phyloP scores from a whole-genome alignment of 768 basidiomycete species.

The Suillus bovinus region DNA sequence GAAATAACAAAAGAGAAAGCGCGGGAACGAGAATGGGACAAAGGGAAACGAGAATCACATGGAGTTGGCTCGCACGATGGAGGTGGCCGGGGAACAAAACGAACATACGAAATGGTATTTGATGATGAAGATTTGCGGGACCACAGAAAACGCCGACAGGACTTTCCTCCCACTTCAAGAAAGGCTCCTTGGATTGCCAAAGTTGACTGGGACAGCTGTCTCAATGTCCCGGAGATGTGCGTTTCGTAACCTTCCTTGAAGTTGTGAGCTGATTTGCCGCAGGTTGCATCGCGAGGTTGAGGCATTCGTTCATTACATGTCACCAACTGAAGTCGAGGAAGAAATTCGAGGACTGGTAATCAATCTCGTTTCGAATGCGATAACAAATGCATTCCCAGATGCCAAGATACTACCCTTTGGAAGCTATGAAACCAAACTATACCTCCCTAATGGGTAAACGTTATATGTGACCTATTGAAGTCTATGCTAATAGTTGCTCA shows the following conservation, averaged over 20 bases:
- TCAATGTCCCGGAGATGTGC: slow-evolving; percentile 83
- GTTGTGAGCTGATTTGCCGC: slow-evolving; percentile 12
- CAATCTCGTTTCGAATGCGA: slow-evolving; percentile 62
- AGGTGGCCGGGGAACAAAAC: slow-evolving; percentile 34
- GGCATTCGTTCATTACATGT: slow-evolving; percentile 85
- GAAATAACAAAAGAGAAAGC: slow-evolving; percentile 22
- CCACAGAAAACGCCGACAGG: slow-evolving; percentile 49
- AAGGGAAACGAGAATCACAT: slow-evolving; percentile 32
- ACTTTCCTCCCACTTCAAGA: slow-evolving; percentile 50
- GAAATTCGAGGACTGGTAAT: slow-evolving; percentile 79
- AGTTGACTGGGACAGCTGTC: slow-evolving; percentile 72
- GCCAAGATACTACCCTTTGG: slow-evolving; percentile 87
- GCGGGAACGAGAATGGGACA: slow-evolving; percentile 42
- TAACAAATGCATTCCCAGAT: slow-evolving; percentile 70
- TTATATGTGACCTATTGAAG: background rate
- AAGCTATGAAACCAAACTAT: slow-evolving; percentile 90
- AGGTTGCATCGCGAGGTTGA: slow-evolving; percentile 88
- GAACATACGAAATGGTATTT: slow-evolving; percentile 45
- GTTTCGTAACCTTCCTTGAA: slow-evolving; percentile 30
- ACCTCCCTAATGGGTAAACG: slow-evolving; percentile 87
- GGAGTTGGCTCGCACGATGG: slow-evolving; percentile 23
- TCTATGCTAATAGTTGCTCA: slow-evolving; percentile 35
- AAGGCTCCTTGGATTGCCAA: slow-evolving; percentile 68
- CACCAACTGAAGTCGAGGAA: slow-evolving; percentile 83
- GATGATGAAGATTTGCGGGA: slow-evolving; percentile 44